Evolutionary conservation across 176 grass and related monocot species (phyloP).

Genomic region (Aegilops speltoides): DNA sequence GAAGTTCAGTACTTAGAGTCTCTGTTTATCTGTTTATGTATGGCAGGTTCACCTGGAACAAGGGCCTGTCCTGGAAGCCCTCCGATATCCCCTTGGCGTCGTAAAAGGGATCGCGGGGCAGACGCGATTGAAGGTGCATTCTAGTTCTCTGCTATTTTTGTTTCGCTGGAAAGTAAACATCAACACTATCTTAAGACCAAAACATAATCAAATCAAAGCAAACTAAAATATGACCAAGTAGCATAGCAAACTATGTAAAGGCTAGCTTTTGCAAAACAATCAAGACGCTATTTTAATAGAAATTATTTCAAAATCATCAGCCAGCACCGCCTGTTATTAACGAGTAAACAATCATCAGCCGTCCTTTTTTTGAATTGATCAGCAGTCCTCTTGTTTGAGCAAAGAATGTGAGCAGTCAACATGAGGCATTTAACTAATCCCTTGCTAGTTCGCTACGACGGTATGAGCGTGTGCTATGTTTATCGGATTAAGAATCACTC

Average conservation of each 20-base stretch:
- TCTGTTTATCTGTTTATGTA: neutral
- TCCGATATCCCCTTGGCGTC: constrained; percentile 78
- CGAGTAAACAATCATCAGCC: too few relatives aligned
- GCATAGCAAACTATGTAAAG: neutral
- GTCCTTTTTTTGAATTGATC: neutral
- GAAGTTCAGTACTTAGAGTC: neutral
- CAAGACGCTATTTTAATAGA: neutral
- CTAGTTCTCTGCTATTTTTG: neutral
- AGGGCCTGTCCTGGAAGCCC: constrained; percentile 90
- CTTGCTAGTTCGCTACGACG: neutral
- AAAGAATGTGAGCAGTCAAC: neutral
- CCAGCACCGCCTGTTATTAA: neutral
- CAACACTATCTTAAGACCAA: too few relatives aligned
- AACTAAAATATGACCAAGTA: constrained; percentile 31
- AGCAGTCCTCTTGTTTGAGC: neutral
- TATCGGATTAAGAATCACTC: neutral
- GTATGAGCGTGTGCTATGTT: neutral
- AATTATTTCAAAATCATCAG: neutral
- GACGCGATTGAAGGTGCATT: constrained; percentile 78
- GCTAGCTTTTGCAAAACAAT: neutral
- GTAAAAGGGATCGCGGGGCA: constrained; percentile 98
- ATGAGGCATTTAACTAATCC: neutral
- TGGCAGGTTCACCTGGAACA: constrained; percentile 92
- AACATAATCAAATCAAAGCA: neutral
- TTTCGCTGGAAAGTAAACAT: neutral